phyloP scores from a whole-genome alignment of 2,329 filamentous ascomycete species.

The Fusarium chlamydosporum region DNA sequence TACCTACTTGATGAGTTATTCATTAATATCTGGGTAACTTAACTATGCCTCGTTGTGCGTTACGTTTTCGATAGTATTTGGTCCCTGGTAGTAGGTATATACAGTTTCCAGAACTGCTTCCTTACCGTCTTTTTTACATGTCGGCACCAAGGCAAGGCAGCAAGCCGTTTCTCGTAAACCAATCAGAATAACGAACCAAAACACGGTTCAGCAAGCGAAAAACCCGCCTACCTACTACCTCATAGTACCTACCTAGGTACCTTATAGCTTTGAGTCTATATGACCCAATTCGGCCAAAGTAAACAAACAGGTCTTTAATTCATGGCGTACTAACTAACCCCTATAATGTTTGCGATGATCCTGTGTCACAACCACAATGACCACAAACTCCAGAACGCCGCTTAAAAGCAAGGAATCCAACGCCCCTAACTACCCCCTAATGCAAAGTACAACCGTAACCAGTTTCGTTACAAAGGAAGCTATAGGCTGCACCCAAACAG shows the following conservation, averaged over 20 bases:
- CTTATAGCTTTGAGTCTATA: neutral
- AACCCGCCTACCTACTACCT: too few species aligned
- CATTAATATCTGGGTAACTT: too few species aligned
- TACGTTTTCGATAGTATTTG: too few species aligned
- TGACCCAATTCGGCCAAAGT: neutral
- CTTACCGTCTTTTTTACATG: too few species aligned
- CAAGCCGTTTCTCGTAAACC: neutral
- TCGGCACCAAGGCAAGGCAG: neutral
- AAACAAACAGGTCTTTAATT: neutral
- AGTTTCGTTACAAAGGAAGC: constrained; percentile 5
- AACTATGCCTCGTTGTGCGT: too few species aligned
- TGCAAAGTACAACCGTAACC: constrained; percentile 1
- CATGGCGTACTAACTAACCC: neutral
- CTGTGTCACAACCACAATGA: neutral
- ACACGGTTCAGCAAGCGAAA: neutral
- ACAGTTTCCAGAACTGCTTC: too few species aligned
- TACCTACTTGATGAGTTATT: neutral
- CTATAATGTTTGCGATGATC: neutral
- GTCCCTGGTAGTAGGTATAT: too few species aligned
- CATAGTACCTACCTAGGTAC: too few species aligned
- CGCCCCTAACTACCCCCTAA: too few species aligned
- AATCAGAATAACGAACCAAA: neutral
- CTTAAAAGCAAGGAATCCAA: neutral
- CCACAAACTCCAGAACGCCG: neutral
- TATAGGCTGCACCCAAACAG: neutral